phyloP scores from a whole-genome alignment of 2,329 filamentous ascomycete species.

The Colletotrichum simmondsii region DNA sequence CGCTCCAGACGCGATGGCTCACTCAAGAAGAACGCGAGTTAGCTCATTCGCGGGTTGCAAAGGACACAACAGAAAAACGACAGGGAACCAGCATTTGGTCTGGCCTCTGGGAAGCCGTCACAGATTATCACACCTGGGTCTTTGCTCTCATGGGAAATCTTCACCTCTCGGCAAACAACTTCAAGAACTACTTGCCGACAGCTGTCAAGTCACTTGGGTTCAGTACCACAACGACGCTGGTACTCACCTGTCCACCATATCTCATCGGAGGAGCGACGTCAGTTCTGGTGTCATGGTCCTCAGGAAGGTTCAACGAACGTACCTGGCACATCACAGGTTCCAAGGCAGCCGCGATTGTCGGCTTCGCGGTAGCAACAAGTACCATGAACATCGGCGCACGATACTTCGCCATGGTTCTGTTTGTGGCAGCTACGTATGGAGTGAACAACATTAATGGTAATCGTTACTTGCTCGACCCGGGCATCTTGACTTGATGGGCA shows the following conservation, averaged over 20 bases:
- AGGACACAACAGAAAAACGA: constrained; percentile 40
- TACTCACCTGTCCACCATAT: constrained; percentile 59
- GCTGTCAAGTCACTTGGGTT: constrained; percentile 72
- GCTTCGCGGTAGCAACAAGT: constrained; percentile 44
- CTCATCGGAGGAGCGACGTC: constrained; percentile 50
- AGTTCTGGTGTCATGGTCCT: constrained; percentile 49
- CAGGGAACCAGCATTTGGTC: constrained; percentile 51
- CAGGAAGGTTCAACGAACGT: constrained; percentile 57
- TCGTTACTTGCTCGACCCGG: too few relatives aligned
- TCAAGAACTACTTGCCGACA: constrained; percentile 81
- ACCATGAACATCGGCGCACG: constrained; percentile 42
- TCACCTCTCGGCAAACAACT: constrained; percentile 63
- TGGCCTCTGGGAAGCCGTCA: constrained; percentile 40
- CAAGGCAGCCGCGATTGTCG: constrained; percentile 51
- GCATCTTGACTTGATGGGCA: too few relatives aligned
- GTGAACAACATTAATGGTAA: constrained; percentile 53
- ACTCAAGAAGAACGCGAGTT: constrained; percentile 49
- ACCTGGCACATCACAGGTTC: constrained; percentile 58
- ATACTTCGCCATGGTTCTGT: constrained; percentile 47
- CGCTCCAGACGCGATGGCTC: constrained; percentile 48
- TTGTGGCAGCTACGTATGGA: constrained; percentile 48
- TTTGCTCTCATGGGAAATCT: constrained; percentile 42
- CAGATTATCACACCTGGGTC: constrained; percentile 40
- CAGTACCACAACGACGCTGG: constrained; percentile 50
- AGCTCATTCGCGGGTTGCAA: constrained; percentile 51